These are phyloP conservation scores for Trichosanthes cucumerina DNA, from an alignment of 306 rosid species.

Conservation along the genomic window DNA sequence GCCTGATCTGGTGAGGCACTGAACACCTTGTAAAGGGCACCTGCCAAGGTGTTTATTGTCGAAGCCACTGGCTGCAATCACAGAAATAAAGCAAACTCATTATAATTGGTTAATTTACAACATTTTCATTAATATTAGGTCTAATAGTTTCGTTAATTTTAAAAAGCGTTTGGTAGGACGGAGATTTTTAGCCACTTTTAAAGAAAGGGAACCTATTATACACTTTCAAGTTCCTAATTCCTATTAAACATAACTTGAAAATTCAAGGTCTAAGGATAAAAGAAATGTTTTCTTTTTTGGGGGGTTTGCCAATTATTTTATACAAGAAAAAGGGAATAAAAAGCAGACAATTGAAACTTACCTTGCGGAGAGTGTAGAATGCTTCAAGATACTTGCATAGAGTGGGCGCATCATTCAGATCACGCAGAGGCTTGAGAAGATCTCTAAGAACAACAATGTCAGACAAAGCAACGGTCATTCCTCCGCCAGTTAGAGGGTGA, in stretches of 20 bases:
- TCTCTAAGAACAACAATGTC: constrained; percentile 79
- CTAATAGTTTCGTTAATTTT: neutral
- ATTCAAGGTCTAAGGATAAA: neutral
- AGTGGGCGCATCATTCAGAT: constrained; percentile 63
- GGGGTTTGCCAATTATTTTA: neutral
- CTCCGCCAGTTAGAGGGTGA: constrained; percentile 93
- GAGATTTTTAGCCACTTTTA: too few species aligned
- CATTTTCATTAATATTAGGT: neutral
- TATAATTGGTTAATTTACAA: neutral
- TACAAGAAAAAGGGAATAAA: neutral
- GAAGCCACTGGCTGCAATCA: constrained; percentile 83
- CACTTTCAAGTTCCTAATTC: too few species aligned
- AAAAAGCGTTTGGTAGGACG: too few species aligned
- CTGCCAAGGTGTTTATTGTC: constrained; percentile 92
- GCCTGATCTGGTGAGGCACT: constrained; percentile 87
- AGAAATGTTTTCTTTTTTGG: neutral
- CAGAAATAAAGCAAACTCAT: neutral
- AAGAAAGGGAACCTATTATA: too few species aligned
- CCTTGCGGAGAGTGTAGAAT: constrained; percentile 86
- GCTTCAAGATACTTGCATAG: constrained; percentile 85
- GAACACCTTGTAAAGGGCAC: constrained; percentile 92
- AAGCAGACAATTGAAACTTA: constrained; percentile 12
- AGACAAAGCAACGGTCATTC: constrained; percentile 91
- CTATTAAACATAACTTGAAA: neutral
- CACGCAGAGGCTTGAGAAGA: constrained; percentile 69